Conservation (phyloP, 2,329 filamentous ascomycete genomes). For the Monilinia fructigena region DNA sequence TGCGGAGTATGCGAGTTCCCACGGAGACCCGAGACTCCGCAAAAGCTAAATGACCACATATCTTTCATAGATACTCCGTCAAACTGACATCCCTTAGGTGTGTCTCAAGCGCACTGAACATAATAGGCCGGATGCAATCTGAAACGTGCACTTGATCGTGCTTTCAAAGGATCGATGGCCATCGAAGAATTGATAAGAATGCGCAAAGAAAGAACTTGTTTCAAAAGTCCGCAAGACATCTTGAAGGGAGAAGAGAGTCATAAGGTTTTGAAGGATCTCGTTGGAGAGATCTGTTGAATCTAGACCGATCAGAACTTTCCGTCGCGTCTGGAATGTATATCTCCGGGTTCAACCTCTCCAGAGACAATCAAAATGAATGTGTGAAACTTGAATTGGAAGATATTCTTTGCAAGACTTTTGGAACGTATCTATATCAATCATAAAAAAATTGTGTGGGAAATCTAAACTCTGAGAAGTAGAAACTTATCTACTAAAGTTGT, state of each 20-base stretch:
- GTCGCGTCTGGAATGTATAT: not conserved
- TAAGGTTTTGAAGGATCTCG: not conserved
- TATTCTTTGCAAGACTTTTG: not conserved
- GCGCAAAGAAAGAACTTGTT: not conserved
- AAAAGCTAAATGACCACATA: not conserved
- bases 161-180: not conserved
- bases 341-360: not conserved
- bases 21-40: constrained; percentile 6
- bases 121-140: not conserved
- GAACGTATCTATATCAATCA: not conserved
- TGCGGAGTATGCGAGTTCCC: not conserved
- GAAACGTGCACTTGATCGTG: not conserved
- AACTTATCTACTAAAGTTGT: not conserved
- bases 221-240: constrained; percentile 12
- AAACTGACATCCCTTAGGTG: not conserved
- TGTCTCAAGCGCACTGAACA: not conserved
- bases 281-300: not conserved
- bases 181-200: not conserved
- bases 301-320: constrained; percentile 6
- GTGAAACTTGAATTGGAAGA: not conserved
- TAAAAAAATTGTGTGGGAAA: not conserved
- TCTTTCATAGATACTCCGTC: not conserved
- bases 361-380: not conserved
- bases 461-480: not conserved
- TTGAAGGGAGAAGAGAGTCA: not conserved